Conservation (phyloP, 164 flowering plant genomes). For the Tetrastigma voinierianum region DNA sequence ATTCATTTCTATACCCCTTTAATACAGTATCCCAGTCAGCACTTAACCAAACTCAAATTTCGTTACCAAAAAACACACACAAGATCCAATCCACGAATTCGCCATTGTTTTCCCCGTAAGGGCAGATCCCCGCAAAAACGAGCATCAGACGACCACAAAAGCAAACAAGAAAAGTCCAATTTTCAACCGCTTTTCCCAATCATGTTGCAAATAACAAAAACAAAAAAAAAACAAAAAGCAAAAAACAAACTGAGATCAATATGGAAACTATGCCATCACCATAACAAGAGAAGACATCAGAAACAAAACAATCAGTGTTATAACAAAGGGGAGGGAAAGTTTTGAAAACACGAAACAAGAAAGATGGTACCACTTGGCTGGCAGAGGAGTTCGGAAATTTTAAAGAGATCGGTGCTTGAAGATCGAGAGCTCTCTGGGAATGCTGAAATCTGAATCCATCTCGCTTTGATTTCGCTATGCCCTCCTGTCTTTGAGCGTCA, state of each 20-base stretch:
- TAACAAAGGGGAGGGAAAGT: neutral
- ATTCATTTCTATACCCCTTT: neutral
- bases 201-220: too few species aligned
- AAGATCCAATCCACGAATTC: neutral
- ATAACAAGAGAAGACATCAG: too few species aligned
- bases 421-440: constrained; percentile 88
- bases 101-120: neutral
- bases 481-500: neutral
- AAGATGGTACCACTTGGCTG: constrained; percentile 62
- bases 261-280: too few species aligned
- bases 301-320: neutral
- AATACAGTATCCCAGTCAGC: neutral
- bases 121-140: neutral
- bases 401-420: constrained; percentile 73
- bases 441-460: constrained; percentile 95
- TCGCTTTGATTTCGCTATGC: neutral
- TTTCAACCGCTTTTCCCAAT: neutral
- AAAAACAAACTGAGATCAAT: too few species aligned
- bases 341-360: neutral
- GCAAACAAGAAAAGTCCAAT: neutral
- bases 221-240: too few species aligned
- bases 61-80: neutral
- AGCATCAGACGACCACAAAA: too few species aligned
- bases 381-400: constrained; percentile 94
- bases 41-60: neutral